Evolutionary conservation across 2,329 filamentous ascomycete species (phyloP).

Genomic region (Nigrograna mackinnonii): DNA sequence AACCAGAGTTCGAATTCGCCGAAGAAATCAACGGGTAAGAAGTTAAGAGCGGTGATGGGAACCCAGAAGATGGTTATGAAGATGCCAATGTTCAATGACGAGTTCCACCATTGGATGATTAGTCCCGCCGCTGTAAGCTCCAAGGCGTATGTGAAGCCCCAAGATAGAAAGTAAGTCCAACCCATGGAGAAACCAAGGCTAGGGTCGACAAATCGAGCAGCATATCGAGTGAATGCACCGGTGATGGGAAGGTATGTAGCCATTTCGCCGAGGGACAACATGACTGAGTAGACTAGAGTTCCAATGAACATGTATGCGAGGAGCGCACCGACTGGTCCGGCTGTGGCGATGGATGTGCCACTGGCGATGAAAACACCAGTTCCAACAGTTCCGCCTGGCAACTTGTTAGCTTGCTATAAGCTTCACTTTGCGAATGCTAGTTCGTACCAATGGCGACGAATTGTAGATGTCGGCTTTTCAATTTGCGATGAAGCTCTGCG

Average conservation of each 20-base stretch:
- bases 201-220: constrained; percentile 73
- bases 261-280: constrained; percentile 69
- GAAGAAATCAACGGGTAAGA: constrained; percentile 72
- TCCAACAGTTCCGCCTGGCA: constrained; percentile 48
- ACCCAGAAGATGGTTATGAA: constrained; percentile 76
- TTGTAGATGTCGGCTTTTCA: constrained; percentile 41
- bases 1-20: constrained; percentile 82
- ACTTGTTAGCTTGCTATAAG: neutral
- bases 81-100: constrained; percentile 66
- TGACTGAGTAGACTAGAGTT: constrained; percentile 74
- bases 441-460: constrained; percentile 42
- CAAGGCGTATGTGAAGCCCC: constrained; percentile 72
- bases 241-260: constrained; percentile 77
- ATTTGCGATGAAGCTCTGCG: constrained; percentile 37
- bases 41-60: constrained; percentile 69
- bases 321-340: constrained; percentile 53
- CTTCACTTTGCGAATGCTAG: constrained; percentile 8
- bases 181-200: constrained; percentile 77
- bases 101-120: constrained; percentile 76
- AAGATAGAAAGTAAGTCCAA: constrained; percentile 84
- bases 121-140: constrained; percentile 74
- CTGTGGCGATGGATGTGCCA: constrained; percentile 50
- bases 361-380: constrained; percentile 59
- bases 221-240: constrained; percentile 77
- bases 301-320: constrained; percentile 60